phyloP scores from a whole-genome alignment of 495 filamentous ascomycete genomes.

The Penicillium flavigenum region DNA sequence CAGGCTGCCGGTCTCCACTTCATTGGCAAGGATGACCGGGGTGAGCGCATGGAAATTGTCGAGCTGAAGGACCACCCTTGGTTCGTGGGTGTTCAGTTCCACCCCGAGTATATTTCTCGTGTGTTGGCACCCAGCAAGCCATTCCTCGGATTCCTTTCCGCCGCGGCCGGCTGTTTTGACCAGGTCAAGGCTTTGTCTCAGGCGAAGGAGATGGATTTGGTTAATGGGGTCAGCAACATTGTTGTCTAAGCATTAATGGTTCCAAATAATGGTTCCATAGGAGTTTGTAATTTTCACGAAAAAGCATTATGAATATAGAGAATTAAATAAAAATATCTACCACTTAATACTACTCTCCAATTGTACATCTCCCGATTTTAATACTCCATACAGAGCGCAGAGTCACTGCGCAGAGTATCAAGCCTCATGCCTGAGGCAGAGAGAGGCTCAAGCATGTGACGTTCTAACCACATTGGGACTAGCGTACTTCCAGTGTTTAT shows the following conservation, averaged over 20 bases:
- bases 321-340: constrained; percentile 6
- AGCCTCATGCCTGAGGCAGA: neutral
- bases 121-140: constrained; percentile 74
- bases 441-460: constrained; percentile 26
- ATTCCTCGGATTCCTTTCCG: constrained; percentile 85
- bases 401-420: neutral
- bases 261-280: constrained; percentile 3
- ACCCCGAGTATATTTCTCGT: constrained; percentile 76
- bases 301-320: constrained; percentile 16
- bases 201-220: constrained; percentile 16
- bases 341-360: neutral
- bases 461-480: constrained; percentile 18
- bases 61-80: constrained; percentile 88
- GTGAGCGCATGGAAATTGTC: constrained; percentile 86
- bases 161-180: constrained; percentile 63
- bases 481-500: constrained; percentile 22
- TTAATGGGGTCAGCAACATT: constrained; percentile 19
- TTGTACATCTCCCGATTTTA: neutral
- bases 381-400: neutral
- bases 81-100: constrained; percentile 88
- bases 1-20: constrained; percentile 38
- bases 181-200: constrained; percentile 34
- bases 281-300: constrained; percentile 17
- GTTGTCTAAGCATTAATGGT: constrained; percentile 13
- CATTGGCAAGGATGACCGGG: constrained; percentile 74